Conservation (phyloP, 73 alveolate genomes). For the Paramecium sexaurelia region DNA sequence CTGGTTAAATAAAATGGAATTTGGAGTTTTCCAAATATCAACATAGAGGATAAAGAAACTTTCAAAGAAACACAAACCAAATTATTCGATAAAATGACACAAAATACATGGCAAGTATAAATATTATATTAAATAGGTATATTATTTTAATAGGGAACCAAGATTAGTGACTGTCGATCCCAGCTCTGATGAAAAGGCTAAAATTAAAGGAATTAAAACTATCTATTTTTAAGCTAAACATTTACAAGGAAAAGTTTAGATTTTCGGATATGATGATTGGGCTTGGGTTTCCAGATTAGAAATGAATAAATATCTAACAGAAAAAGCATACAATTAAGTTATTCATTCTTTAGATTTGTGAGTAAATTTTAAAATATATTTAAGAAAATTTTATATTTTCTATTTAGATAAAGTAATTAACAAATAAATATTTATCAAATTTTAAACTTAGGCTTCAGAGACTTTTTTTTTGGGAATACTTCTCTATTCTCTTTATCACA, state of each 20-base stretch:
- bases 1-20: constrained; percentile 1
- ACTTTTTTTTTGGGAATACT: neutral
- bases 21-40: neutral
- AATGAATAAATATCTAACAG: constrained; percentile 24
- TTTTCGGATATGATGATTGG: constrained; percentile 21
- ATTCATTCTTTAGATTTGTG: constrained; percentile 52
- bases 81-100: neutral
- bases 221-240: neutral
- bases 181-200: neutral
- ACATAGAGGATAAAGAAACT: neutral
- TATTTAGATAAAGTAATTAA: neutral
- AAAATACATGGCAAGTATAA: constrained; percentile 13
- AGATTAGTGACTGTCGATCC: neutral
- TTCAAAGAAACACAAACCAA: neutral
- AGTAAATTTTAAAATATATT: neutral
- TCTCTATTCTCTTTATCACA: constrained; percentile 22
- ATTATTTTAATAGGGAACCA: constrained; percentile 12
- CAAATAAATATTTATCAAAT: neutral
- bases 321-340: neutral
- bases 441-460: constrained; percentile 7
- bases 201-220: neutral
- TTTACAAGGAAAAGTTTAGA: neutral
- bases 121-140: neutral
- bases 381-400: neutral
- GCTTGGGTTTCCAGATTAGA: constrained; percentile 42